phyloP scores from a whole-genome alignment of 2,329 filamentous ascomycete genomes.

The Beauveria sp. region DNA sequence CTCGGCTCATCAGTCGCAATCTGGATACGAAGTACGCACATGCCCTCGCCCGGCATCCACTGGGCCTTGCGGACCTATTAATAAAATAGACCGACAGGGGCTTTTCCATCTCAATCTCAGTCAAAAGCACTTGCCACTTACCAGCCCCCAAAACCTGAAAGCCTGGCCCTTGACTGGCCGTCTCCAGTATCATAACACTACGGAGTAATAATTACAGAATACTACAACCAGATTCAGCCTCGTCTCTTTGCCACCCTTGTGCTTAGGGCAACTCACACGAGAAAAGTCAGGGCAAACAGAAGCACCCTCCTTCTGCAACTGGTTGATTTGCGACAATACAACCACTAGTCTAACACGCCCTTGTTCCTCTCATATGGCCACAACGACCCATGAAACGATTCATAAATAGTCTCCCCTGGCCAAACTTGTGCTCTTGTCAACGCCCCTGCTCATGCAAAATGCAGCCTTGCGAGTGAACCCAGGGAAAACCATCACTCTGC shows the following conservation, averaged over 20 bases:
- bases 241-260: too few species aligned
- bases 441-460: not conserved
- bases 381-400: too few species aligned
- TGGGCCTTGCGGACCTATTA: not conserved
- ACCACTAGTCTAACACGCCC: too few species aligned
- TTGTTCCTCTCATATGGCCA: not conserved
- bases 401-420: not conserved
- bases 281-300: too few species aligned
- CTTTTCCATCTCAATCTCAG: not conserved
- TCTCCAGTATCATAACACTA: not conserved
- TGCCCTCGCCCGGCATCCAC: not conserved
- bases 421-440: not conserved
- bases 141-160: not conserved
- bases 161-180: not conserved
- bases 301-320: too few species aligned
- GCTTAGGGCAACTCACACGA: too few species aligned
- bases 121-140: not conserved
- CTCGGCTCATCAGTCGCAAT: not conserved
- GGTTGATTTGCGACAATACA: too few species aligned
- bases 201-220: too few species aligned
- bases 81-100: not conserved
- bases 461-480: not conserved
- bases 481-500: not conserved
- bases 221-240: too few species aligned
- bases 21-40: not conserved